These are phyloP conservation scores for Aspergillus phoenicis DNA, from an alignment of 2,329 filamentous ascomycete species.

Conservation along the genomic window DNA sequence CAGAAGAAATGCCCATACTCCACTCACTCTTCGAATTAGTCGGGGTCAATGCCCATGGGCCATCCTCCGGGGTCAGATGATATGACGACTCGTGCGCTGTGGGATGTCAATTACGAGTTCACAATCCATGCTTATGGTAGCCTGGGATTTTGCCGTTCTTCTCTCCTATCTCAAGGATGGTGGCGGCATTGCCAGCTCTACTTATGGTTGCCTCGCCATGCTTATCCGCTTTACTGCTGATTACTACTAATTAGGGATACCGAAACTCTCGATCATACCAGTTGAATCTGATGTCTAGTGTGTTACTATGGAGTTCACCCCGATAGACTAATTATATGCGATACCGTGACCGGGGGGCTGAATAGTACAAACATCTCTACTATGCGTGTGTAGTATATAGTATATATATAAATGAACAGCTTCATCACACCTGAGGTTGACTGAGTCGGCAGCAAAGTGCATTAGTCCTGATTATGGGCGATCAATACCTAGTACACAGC, in stretches of 20 bases:
- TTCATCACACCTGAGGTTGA: neutral
- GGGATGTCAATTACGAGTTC: neutral
- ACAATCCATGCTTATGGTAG: neutral
- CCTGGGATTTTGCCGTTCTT: neutral
- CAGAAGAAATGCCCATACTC: neutral
- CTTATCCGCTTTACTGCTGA: neutral
- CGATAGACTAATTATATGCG: neutral
- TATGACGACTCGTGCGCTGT: constrained; percentile 9
- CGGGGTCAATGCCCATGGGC: constrained; percentile 13
- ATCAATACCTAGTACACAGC: no score
- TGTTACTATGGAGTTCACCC: neutral
- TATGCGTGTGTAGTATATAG: no score
- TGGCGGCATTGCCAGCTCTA: neutral
- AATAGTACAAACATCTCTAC: no score
- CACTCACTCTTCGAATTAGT: constrained; percentile 10
- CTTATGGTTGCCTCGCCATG: constrained; percentile 9
- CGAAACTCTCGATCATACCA: neutral
- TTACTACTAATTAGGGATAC: neutral
- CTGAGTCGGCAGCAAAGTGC: neutral
- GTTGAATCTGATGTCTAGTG: neutral
- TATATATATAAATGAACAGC: no score
- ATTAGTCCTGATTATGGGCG: no score
- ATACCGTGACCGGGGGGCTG: no score
- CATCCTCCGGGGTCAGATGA: constrained; percentile 20
- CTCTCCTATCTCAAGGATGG: neutral